Base-by-base conservation (phyloP, 116 monocot genomes). In the Zostera marina region DNA sequence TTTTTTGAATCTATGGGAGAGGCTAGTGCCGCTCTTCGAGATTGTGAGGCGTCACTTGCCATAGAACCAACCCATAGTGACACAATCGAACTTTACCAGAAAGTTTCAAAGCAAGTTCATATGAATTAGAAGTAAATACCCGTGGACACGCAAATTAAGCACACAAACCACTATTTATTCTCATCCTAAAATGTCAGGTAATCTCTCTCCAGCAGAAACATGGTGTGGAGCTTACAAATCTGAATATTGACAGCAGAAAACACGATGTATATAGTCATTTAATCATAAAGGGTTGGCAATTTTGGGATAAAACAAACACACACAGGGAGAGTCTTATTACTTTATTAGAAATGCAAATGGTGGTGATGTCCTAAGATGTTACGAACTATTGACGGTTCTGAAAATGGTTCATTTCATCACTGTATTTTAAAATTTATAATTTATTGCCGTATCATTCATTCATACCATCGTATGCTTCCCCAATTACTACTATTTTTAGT, bases 11-110 rank as follows among this genome's bases (percentile, higher is more conserved):
- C 96, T 3, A 76, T 89, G 61, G 78, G 90, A 1, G 56, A 85
- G 44, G 25, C 11, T 19, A 68, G 26, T n/a, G 74, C 69, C 52
- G 66, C 85, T 26, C 4, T 80, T 17, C 71, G 74, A 56, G 96
- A 96, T 25, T 96, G 96, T 44, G 89, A 89, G 66, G 89, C 89
- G 5, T 85, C 89, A 0, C 76, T 96, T 12, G 89, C 85, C 67
- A 79, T 96, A 19, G 96, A 96, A 14, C 85, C 89, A 12, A 60
- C 70, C 19, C 96, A 96, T 42, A 42, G 41, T 8, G 89, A 96
- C 39, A 78, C 80, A 0, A 45, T 80, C 14, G 89, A 89, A 15
- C 80, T 96, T 47, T 85, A 96, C 51, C 60, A 69, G 17, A 85
- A 68, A 51, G 64, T 59, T 53, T 0, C 32, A 13, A 47, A 62